Evolutionary conservation across 805 yeast genomes (phyloP).

Genomic region (Metschnikowia orientalis): DNA sequence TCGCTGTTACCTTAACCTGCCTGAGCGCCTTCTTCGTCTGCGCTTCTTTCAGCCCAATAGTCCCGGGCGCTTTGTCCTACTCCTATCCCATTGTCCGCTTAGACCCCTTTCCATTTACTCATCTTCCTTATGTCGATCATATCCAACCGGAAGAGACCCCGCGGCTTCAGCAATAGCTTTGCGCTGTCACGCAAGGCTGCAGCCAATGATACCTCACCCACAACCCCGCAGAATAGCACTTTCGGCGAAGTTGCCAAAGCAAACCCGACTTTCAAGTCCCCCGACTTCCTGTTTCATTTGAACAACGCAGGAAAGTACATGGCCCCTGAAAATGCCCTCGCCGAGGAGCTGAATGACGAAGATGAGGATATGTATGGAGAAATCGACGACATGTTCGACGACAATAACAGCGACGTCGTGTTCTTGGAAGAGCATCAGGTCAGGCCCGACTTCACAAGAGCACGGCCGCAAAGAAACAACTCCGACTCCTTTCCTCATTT

Average conservation of each 20-base stretch:
- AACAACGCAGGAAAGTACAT: not conserved
- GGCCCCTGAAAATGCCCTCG: slow-evolving; percentile 18
- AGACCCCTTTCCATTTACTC: not conserved
- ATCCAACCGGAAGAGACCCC: slow-evolving; percentile 41
- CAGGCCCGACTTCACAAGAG: slow-evolving; percentile 11
- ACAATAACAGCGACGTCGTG: slow-evolving; percentile 32
- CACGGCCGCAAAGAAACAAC: slow-evolving; percentile 24
- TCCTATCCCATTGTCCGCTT: no score
- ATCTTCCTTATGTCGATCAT: slow-evolving; percentile 30
- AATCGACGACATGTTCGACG: slow-evolving; percentile 18
- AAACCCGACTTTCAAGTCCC: slow-evolving; percentile 1
- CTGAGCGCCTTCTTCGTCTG: no score
- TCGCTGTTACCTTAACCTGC: no score
- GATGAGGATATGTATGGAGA: slow-evolving; percentile 19
- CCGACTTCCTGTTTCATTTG: slow-evolving; percentile 1
- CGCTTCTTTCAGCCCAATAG: no score
- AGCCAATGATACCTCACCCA: slow-evolving; percentile 9
- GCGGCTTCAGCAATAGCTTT: slow-evolving; percentile 42
- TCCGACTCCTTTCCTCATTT: slow-evolving; percentile 34
- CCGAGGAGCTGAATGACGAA: slow-evolving; percentile 17
- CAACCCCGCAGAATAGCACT: slow-evolving; percentile 1
- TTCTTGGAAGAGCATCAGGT: slow-evolving; percentile 33
- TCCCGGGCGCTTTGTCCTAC: no score
- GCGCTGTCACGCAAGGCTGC: slow-evolving; percentile 18
- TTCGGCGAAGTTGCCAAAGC: slow-evolving; percentile 2